Evolutionary conservation across 768 basidiomycete species (phyloP).

Genomic region (Megacollybia marginata): DNA sequence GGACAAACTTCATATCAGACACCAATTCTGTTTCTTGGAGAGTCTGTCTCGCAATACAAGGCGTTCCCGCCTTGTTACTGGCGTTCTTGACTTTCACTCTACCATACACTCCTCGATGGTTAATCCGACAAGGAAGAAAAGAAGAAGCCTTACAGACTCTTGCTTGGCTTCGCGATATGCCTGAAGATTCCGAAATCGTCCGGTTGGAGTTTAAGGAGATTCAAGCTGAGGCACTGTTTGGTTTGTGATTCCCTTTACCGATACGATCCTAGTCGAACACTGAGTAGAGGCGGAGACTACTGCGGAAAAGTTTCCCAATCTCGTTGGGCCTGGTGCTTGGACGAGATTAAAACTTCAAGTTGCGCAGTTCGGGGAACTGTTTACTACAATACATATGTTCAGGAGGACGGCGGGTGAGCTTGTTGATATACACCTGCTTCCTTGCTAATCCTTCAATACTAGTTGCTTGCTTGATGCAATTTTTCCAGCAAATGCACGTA

Average conservation of each 20-base stretch:
- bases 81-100: constrained; percentile 19
- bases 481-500: constrained; percentile 13
- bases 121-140: constrained; percentile 28
- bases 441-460: not conserved
- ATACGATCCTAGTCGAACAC: not conserved
- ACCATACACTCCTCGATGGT: constrained; percentile 37
- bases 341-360: constrained; percentile 12
- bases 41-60: constrained; percentile 27
- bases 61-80: constrained; percentile 28
- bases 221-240: constrained; percentile 24
- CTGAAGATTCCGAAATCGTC: constrained; percentile 20
- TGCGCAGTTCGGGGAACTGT: constrained; percentile 12
- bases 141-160: constrained; percentile 27
- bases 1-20: constrained; percentile 13
- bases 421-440: not conserved
- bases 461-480: constrained; percentile 15
- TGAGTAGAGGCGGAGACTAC: constrained; percentile 14
- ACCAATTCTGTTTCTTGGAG: constrained; percentile 19
- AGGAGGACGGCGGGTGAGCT: constrained; percentile 10
- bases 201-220: constrained; percentile 33
- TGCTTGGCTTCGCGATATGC: constrained; percentile 25
- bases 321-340: constrained; percentile 6
- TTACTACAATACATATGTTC: constrained; percentile 14
- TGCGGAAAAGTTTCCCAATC: constrained; percentile 10
- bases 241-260: not conserved